Evolutionary conservation across 768 basidiomycete species (phyloP), one percentile per base, ranked within the genome.

Genomic region (Calocybe gangraenosa): DNA sequence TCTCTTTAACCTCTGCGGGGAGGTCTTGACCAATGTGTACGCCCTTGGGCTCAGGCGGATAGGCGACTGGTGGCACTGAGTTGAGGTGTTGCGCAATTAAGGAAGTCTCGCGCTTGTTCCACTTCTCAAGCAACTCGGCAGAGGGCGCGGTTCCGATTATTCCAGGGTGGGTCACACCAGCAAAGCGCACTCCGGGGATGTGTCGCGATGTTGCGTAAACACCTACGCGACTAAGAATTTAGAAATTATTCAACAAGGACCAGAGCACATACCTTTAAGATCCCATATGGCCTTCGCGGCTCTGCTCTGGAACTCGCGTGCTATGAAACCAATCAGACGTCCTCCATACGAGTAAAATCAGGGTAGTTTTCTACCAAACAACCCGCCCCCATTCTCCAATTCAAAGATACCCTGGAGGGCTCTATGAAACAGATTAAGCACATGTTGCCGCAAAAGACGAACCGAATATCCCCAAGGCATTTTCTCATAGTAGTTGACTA

Each of bases 401-500:
- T 87, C 84, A 56, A 87, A 87, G 48, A 88, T 84, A 14, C 84
- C 84, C 79, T 84, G 32, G 21, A 7, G n/a, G n/a, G 30, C 41
- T 3, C 1, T 8, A 14, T 21, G 17, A 11, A 47, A 21, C 17
- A 15, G 37, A 11, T 36, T 0, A 42, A 37, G 10, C 20, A 1
- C n/a, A 41, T n/a, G 8, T 42, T 42, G 10, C 2, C 22, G 10
- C 22, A 7, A 19, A 20, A 40, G 14, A 51, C 69, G 34, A 42
- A 81, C 81, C 1, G 84, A 86, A 57, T 87, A 88, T 0, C 87
- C 87, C 87, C 85, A 90, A 0, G 84, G 84, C 84, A 84, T 83
- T 57, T 84, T 75, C 32, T 83, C 82, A 48, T 84, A 84, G 7
- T 82, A 78, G 28, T 65, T 68, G 41, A 84, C 84, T 84, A 38